A percentile compares a stretch with the other conserved stretches of the same genome.
Conservation (phyloP, 192 early-diverging fungal genomes). For the Chytriomyces sp. region DNA sequence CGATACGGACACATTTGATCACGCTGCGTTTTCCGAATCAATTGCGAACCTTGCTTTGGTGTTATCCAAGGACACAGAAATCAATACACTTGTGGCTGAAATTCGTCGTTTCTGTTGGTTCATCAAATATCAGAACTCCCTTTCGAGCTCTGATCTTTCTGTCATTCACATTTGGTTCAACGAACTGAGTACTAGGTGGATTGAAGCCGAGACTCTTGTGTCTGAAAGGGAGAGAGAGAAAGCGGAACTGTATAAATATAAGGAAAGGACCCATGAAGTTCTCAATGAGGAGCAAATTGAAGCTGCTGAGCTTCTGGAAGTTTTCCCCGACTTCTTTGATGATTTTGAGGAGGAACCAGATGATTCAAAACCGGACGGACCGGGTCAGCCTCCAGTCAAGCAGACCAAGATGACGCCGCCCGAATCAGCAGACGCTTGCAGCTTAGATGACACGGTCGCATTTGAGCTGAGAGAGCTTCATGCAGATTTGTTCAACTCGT, state of each 20-base stretch:
- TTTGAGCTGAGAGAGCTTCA: conserved; percentile 58
- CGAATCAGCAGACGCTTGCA: background rate
- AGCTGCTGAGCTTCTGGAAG: conserved; percentile 68
- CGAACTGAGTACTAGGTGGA: conserved; percentile 64
- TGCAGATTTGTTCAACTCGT: conserved; percentile 29
- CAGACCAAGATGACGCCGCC: background rate
- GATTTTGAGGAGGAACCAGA: conserved; percentile 58
- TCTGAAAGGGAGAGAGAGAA: conserved; percentile 36
- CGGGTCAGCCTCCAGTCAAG: conserved; percentile 20
- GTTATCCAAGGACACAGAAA: conserved; percentile 16
- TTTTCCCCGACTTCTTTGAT: conserved; percentile 82
- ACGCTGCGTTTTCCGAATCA: background rate
- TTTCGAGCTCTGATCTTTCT: conserved; percentile 34
- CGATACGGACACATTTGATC: background rate
- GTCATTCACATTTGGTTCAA: conserved; percentile 56
- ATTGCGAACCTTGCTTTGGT: conserved; percentile 3
- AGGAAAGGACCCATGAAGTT: conserved; percentile 43
- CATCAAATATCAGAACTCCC: conserved; percentile 9
- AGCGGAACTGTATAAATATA: conserved; percentile 50
- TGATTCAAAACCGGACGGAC: conserved; percentile 50
- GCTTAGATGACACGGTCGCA: conserved; percentile 50
- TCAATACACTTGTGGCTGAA: conserved; percentile 5
- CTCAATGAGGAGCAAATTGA: conserved; percentile 63
- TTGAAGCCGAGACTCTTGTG: conserved; percentile 58
- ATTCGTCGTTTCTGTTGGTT: conserved; percentile 30